Conservation (phyloP, 192 early-diverging fungal species). For the Coemansia sp. region DNA sequence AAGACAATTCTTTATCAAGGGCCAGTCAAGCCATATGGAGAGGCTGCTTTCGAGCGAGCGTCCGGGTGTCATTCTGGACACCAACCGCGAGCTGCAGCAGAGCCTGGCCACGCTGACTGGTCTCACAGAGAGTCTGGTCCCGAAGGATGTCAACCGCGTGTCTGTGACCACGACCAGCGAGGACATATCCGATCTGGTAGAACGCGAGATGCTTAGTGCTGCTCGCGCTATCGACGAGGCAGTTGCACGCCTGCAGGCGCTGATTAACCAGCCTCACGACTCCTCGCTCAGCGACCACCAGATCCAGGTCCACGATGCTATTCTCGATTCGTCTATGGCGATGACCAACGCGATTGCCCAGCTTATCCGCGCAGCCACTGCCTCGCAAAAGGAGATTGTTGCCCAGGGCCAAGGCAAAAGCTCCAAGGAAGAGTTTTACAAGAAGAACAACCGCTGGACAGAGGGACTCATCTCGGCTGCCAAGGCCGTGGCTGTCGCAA, state of each 20-base stretch:
- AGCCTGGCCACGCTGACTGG: constrained; percentile 70
- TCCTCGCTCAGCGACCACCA: constrained; percentile 68
- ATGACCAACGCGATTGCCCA: constrained; percentile 93
- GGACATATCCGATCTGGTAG: constrained; percentile 90
- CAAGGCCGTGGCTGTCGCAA: constrained; percentile 91
- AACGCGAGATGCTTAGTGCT: constrained; percentile 89
- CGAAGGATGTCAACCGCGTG: constrained; percentile 54
- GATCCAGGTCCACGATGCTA: constrained; percentile 87
- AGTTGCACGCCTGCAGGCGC: constrained; percentile 72
- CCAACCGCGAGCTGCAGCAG: constrained; percentile 75
- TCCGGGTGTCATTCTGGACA: constrained; percentile 71
- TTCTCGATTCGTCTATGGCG: constrained; percentile 87
- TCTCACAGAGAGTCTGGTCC: constrained; percentile 74
- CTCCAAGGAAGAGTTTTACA: constrained; percentile 90
- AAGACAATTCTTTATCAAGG: constrained; percentile 81
- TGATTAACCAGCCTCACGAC: constrained; percentile 77
- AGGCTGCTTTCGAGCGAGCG: constrained; percentile 63
- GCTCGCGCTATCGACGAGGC: constrained; percentile 92
- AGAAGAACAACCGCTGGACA: constrained; percentile 99
- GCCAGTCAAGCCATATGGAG: constrained; percentile 75
- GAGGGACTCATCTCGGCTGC: constrained; percentile 97
- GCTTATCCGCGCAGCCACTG: constrained; percentile 91
- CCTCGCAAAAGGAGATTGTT: constrained; percentile 96
- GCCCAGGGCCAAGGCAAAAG: constrained; percentile 81
- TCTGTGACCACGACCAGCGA: constrained; percentile 55